phyloP scores from a whole-genome alignment of 768 basidiomycete genomes.

The Lentinula raphanica region DNA sequence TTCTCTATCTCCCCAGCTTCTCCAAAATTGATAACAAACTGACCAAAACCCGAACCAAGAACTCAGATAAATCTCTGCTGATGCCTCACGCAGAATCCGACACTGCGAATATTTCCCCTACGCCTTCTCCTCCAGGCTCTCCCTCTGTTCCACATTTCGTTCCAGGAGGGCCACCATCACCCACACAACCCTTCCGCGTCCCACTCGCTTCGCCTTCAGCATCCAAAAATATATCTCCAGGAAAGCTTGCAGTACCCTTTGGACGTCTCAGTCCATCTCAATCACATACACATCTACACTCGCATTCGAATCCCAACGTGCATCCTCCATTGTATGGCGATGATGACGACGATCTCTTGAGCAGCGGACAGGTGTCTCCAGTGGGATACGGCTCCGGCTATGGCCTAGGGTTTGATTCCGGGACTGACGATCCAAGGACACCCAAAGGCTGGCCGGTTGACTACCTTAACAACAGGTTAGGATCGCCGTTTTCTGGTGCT shows the following conservation, averaged over 20 bases:
- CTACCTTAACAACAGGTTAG: neutral
- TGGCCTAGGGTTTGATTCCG: neutral
- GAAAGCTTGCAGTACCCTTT: neutral
- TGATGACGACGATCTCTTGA: slow-evolving; percentile 66
- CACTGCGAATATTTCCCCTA: neutral
- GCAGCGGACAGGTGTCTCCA: slow-evolving; percentile 76
- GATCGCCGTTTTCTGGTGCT: neutral
- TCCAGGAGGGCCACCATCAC: neutral
- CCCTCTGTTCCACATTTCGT: neutral
- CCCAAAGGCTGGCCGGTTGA: neutral
- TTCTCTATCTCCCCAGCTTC: slow-evolving; percentile 5
- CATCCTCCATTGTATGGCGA: slow-evolving; percentile 16
- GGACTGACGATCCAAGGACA: slow-evolving; percentile 5
- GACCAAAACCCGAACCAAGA: slow-evolving; percentile 19
- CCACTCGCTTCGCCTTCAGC: neutral
- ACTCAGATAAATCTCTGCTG: neutral
- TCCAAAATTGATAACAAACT: slow-evolving; percentile 14
- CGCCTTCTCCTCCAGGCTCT: slow-evolving; percentile 2
- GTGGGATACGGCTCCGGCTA: slow-evolving; percentile 39
- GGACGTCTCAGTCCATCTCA: neutral
- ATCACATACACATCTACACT: neutral
- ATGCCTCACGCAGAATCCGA: neutral
- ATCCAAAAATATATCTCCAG: neutral
- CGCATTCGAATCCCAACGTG: neutral
- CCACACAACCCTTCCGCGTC: neutral